Base-by-base conservation (phyloP, 2,329 filamentous ascomycete species). In the Fusarium staphyleae region DNA sequence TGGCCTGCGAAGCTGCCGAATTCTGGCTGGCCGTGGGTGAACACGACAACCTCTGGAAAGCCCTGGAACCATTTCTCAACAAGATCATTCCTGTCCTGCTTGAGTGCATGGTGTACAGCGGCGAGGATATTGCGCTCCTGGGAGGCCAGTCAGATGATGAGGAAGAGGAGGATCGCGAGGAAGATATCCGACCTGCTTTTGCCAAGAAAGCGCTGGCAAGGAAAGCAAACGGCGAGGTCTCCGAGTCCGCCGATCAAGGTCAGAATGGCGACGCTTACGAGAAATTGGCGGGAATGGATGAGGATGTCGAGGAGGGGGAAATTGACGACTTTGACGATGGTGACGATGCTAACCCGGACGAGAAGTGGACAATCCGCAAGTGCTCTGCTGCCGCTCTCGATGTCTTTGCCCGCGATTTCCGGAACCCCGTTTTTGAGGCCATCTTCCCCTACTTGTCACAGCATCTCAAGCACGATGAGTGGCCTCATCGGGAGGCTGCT, bases 11-110 rank as follows among this genome's bases (percentile, higher is more conserved):
- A 71, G 95, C 95, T 8, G 92, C 95, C 5, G 95, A 99, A 73
- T 99, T 99, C 70, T 99, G 96, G 92, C 84, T 99, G 36, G 91
- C 91, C 32, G 87, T 96, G 15, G 93, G 92, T 55, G 95, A 97
- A 71, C 91, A 96, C 70, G 84, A 90, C 34, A 84, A 88, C 53
- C 77, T 98, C 46, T 91, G 91, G 77, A 82, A 86, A 62, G 83
- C 86, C 1, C 79, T 99, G 37, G 86, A 83, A 8, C 92, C 92
- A 0, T 90, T 90, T 69, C 84, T 98, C 49, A 75, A 83, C 62
- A 90, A 90, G 72, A 93, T 98, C 60, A 88, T 99, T 24, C 95
- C 95, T 0, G 89, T 97, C 1, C 78, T 99, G 44, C 82, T 99
- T 7, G 87, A 95, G 62, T 96, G 91, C 70, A 99, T 99, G 93